Base-by-base conservation (phyloP, 1,284 basidiomycete genomes). In the Moesziomyces globuligerus region DNA sequence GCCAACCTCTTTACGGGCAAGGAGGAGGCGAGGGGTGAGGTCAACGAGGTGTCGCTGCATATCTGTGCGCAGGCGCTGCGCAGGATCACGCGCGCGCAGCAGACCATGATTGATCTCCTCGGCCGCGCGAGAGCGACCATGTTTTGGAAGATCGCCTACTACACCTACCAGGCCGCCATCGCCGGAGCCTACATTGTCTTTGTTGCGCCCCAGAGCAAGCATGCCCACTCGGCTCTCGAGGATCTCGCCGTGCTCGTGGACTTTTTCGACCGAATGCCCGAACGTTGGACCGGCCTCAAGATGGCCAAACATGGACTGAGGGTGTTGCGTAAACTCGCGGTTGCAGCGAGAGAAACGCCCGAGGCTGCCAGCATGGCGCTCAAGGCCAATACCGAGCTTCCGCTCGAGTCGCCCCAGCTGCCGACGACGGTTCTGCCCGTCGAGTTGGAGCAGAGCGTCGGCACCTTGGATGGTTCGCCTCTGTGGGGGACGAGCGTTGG, bases 61-160 rank as follows among this genome's bases (percentile, higher is more conserved):
- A 64, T 69, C 15, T 69, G 66, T 23, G 51, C 66, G 9, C 59
- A 64, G 29, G 59, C 66, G 8, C 51, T 69, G 1, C 50, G 66
- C 9, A 46, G 59, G 7, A 69, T 69, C 34, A 64, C 59, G 15
- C 54, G 66, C 3, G 60, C 66, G 0, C 66, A 69, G 49, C 48
- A 53, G 29, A 64, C 52, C 18, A 69, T 69, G 66, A 54, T 51
- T 20, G 66, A 69, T 9, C 48, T 54, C 3, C 45, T 69, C 15
- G 59, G 66, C 7, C 48, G 59, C 3, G 42, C 59, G 7, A 44
- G 66, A 2, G 66, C 55, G 15, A 64, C 59, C 25, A 69, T 69
- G 66, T 69, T 69, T 25, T 69, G 66, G 66, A 69, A 64, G 44
- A 64, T 69, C 37, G 59, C 60, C 20, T 69, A 62, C 51, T 69